These are phyloP conservation scores for Lactarius quietus DNA, from an alignment of 768 basidiomycete species.

Conservation along the genomic window DNA sequence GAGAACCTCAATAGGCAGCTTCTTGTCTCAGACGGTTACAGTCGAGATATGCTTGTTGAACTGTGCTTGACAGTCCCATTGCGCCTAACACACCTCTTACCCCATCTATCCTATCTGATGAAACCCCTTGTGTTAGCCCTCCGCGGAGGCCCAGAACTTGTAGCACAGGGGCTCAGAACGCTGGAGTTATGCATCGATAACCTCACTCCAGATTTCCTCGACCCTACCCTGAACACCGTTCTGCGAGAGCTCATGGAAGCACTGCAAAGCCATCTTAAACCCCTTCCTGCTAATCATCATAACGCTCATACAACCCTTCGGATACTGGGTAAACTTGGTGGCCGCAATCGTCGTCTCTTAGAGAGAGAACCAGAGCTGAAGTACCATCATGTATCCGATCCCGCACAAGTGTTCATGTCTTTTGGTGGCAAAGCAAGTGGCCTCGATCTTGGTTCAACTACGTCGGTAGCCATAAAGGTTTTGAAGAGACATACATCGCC, in stretches of 20 bases:
- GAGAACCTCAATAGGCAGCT: slow-evolving; percentile 92
- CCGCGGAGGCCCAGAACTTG: slow-evolving; percentile 81
- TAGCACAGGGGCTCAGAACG: slow-evolving; percentile 92
- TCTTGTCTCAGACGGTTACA: slow-evolving; percentile 73
- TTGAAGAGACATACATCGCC: slow-evolving; percentile 48
- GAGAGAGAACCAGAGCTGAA: slow-evolving; percentile 74
- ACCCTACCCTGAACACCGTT: slow-evolving; percentile 91
- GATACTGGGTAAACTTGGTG: slow-evolving; percentile 94
- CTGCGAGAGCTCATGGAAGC: slow-evolving; percentile 93
- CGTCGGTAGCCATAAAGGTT: slow-evolving; percentile 59
- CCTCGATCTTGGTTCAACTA: slow-evolving; percentile 64
- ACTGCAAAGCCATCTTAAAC: slow-evolving; percentile 85
- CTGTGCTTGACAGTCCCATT: slow-evolving; percentile 95
- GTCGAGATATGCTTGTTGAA: slow-evolving; percentile 92
- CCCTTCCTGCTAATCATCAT: slow-evolving; percentile 81
- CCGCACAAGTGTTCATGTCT: slow-evolving; percentile 66
- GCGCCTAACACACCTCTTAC: slow-evolving; percentile 91
- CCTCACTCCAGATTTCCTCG: slow-evolving; percentile 94
- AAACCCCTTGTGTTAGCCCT: slow-evolving; percentile 91
- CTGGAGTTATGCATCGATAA: slow-evolving; percentile 99
- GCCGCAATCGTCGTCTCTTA: slow-evolving; percentile 84
- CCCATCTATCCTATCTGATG: slow-evolving; percentile 94
- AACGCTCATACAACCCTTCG: slow-evolving; percentile 94
- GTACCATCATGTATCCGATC: slow-evolving; percentile 65
- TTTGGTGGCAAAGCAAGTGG: slow-evolving; percentile 64